Conservation (phyloP, 768 basidiomycete species). For the Phaffia australis region DNA sequence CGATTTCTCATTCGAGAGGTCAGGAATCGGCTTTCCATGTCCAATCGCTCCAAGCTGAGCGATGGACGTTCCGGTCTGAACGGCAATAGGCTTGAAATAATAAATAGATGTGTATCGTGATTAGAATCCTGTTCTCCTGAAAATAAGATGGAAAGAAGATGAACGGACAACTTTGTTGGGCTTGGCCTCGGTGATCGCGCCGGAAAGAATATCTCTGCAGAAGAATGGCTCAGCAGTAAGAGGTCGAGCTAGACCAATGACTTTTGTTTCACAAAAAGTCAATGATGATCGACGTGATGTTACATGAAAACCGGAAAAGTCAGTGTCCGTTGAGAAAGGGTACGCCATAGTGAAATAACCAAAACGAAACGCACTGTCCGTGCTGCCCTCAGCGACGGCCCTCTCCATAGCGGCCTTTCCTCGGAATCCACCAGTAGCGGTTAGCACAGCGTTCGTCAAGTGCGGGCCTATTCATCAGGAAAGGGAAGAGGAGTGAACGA, state of each 20-base stretch:
- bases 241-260: slow-evolving; percentile 35
- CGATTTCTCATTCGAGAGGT: slow-evolving; percentile 24
- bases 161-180: slow-evolving; percentile 27
- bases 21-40: slow-evolving; percentile 25
- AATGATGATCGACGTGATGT: neutral
- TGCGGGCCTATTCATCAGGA: slow-evolving; percentile 30
- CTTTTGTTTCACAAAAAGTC: neutral
- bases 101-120: too few relatives aligned
- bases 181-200: slow-evolving; percentile 29
- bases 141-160: too few relatives aligned
- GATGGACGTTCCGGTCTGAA: slow-evolving; percentile 24
- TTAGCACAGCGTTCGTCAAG: slow-evolving; percentile 31
- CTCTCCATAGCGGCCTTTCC: slow-evolving; percentile 31
- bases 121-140: too few relatives aligned
- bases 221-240: slow-evolving; percentile 35
- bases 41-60: slow-evolving; percentile 23
- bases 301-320: too few relatives aligned
- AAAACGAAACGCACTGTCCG: slow-evolving; percentile 14
- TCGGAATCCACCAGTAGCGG: slow-evolving; percentile 38
- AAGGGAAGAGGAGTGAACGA: slow-evolving; percentile 4
- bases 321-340: neutral
- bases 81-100: neutral
- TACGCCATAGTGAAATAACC: neutral
- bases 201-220: slow-evolving; percentile 30
- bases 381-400: slow-evolving; percentile 28